These are phyloP conservation scores for Chytriomyces sp. DNA, from an alignment of 192 early-diverging fungal species.

Conservation along the genomic window DNA sequence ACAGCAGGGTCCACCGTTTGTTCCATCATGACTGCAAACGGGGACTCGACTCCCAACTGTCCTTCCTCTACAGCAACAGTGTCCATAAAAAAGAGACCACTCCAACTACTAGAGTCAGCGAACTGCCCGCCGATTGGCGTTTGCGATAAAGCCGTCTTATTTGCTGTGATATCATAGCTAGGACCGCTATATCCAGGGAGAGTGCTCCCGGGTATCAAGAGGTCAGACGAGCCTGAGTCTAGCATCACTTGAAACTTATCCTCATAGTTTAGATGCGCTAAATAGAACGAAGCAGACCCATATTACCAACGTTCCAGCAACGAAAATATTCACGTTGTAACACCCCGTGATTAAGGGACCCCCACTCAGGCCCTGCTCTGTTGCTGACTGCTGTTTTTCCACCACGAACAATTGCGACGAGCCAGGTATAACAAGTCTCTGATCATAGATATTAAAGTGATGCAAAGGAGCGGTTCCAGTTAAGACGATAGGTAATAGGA, in stretches of 20 bases:
- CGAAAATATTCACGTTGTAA: conserved; percentile 19
- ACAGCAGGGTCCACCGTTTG: conserved; percentile 11
- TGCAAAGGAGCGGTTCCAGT: too few species aligned
- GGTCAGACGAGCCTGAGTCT: conserved; percentile 21
- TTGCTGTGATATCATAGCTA: background rate
- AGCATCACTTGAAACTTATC: conserved; percentile 16
- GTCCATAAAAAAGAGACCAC: conserved; percentile 12
- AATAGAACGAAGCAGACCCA: background rate
- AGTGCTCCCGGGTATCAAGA: conserved; percentile 24
- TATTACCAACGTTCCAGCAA: background rate
- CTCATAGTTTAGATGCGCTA: background rate
- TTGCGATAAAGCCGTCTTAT: background rate
- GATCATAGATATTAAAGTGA: too few species aligned
- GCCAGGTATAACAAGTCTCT: too few species aligned
- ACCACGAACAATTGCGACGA: too few species aligned
- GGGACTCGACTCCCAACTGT: background rate
- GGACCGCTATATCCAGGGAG: conserved; percentile 17
- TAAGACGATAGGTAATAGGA: too few species aligned
- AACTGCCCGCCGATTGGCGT: conserved; percentile 2
- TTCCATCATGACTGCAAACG: conserved; percentile 21
- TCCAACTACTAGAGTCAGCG: conserved; percentile 5
- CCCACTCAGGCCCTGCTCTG: conserved; percentile 4
- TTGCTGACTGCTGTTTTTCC: too few species aligned
- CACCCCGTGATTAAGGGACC: conserved; percentile 20
- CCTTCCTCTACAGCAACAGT: conserved; percentile 4